phyloP scores from a whole-genome alignment of 2,329 filamentous ascomycete species.

The Albophoma yamanashiensis region DNA sequence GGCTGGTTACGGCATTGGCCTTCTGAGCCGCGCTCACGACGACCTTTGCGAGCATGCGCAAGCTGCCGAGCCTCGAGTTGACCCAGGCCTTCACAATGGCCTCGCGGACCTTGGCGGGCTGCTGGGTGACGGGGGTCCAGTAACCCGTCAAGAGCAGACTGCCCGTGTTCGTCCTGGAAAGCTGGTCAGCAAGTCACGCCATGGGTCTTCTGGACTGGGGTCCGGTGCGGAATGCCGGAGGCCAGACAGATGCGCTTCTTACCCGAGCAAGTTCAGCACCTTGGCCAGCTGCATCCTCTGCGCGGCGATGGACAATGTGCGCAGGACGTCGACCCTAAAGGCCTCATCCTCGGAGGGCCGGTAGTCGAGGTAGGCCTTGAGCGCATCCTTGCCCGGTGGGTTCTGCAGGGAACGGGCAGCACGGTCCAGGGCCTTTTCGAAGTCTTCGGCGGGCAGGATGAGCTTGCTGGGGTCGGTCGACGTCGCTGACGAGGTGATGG shows the following conservation, averaged over 20 bases:
- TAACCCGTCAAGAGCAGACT: constrained; percentile 59
- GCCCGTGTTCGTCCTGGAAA: constrained; percentile 47
- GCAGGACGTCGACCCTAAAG: constrained; percentile 40
- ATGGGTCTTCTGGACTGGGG: not conserved
- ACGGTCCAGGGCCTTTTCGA: constrained; percentile 31
- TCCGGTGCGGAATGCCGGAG: not conserved
- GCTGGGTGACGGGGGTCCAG: constrained; percentile 48
- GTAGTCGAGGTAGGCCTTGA: constrained; percentile 42
- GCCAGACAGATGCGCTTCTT: constrained; percentile 20
- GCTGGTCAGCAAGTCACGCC: not conserved
- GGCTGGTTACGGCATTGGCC: constrained; percentile 43
- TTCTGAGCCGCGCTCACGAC: constrained; percentile 44
- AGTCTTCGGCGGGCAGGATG: constrained; percentile 36
- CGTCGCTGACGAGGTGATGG: constrained; percentile 32
- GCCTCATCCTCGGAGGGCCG: constrained; percentile 37
- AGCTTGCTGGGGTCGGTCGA: constrained; percentile 24
- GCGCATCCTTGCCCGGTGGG: constrained; percentile 28
- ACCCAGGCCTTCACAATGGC: constrained; percentile 53
- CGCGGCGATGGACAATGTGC: constrained; percentile 27
- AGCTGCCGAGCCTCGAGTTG: constrained; percentile 40
- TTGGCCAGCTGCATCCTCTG: constrained; percentile 25
- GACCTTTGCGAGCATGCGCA: constrained; percentile 45
- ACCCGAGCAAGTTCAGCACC: constrained; percentile 32
- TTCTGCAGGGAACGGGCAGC: constrained; percentile 23
- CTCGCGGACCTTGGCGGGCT: constrained; percentile 49